Evolutionary conservation across 2,329 filamentous ascomycete species (phyloP).

Genomic region (Neonectria sp.): DNA sequence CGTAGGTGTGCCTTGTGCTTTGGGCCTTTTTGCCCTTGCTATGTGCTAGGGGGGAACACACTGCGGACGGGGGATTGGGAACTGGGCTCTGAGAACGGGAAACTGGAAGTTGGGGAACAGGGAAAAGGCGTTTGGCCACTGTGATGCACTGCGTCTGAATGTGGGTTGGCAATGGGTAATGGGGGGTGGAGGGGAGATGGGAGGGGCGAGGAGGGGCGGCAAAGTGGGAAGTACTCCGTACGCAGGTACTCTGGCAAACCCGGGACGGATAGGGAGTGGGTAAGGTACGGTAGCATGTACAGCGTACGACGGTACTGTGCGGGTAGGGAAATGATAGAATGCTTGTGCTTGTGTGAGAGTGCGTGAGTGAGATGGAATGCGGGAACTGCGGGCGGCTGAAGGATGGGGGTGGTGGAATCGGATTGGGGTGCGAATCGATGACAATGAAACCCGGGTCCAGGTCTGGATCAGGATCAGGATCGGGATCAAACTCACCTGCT

Average conservation of each 20-base stretch:
- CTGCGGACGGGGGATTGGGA: slow-evolving; percentile 5
- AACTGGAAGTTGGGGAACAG: slow-evolving; percentile 27
- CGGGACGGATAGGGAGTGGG: slow-evolving; percentile 15
- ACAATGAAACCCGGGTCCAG: slow-evolving; percentile 22
- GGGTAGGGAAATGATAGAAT: slow-evolving; percentile 14
- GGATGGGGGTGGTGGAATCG: slow-evolving; percentile 21
- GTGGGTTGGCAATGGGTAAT: slow-evolving; percentile 17
- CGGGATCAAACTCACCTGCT: slow-evolving; percentile 22
- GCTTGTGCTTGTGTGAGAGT: slow-evolving; percentile 10
- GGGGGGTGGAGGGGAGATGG: slow-evolving; percentile 29
- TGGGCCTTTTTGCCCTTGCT: slow-evolving; percentile 19
- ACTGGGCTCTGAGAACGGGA: slow-evolving; percentile 25
- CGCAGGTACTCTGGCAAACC: slow-evolving; percentile 20
- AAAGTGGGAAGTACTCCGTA: slow-evolving; percentile 30
- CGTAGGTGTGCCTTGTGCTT: slow-evolving; percentile 14
- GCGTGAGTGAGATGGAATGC: slow-evolving; percentile 25
- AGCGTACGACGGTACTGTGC: slow-evolving; percentile 14
- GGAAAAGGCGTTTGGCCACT: slow-evolving; percentile 27
- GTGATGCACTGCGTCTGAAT: slow-evolving; percentile 24
- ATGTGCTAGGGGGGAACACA: neutral
- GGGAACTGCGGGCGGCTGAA: slow-evolving; percentile 31
- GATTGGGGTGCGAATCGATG: slow-evolving; percentile 20
- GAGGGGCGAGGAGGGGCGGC: slow-evolving; percentile 27
- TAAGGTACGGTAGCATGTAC: slow-evolving; percentile 21
- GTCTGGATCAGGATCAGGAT: slow-evolving; percentile 20